Percentiles rank a stretch among this genome's conserved stretches.
These are phyloP conservation scores for Neofusicoccum parvum DNA, from an alignment of 2,329 filamentous ascomycete genomes.

Conservation along the genomic window DNA sequence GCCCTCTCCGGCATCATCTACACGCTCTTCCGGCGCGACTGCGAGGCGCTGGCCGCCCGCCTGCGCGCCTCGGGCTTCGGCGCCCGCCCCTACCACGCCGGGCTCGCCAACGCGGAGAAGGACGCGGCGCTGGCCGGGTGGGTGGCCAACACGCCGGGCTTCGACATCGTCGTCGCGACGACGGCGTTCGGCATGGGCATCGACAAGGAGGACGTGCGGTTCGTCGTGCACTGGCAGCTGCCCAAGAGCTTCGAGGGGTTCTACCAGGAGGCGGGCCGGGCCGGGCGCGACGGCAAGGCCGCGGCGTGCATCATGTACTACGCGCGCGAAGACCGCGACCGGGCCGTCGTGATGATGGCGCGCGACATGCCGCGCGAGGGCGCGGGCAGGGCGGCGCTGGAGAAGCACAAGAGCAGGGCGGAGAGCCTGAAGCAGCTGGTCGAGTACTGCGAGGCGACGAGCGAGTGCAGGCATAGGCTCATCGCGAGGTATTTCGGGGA, in stretches of 20 bases:
- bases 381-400: slow-evolving; percentile 26
- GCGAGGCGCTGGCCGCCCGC: slow-evolving; percentile 68
- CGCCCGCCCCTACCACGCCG: slow-evolving; percentile 72
- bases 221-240: slow-evolving; percentile 92
- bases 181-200: slow-evolving; percentile 98
- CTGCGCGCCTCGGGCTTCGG: slow-evolving; percentile 70
- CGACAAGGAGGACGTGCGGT: slow-evolving; percentile 91
- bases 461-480: slow-evolving; percentile 67
- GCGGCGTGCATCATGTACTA: slow-evolving; percentile 90
- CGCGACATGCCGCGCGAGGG: slow-evolving; percentile 50
- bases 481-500: slow-evolving; percentile 42
- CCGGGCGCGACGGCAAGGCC: slow-evolving; percentile 85
- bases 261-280: slow-evolving; percentile 92
- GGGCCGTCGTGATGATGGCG: slow-evolving; percentile 60
- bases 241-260: slow-evolving; percentile 95
- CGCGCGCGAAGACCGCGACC: slow-evolving; percentile 80
- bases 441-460: slow-evolving; percentile 77
- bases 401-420: slow-evolving; percentile 39
- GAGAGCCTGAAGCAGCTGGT: slow-evolving; percentile 61
- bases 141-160: slow-evolving; percentile 73
- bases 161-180: slow-evolving; percentile 91
- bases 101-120: slow-evolving; percentile 66
- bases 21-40: slow-evolving; percentile 73
- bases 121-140: slow-evolving; percentile 71
- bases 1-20: slow-evolving; percentile 79